A percentile compares a stretch with the other conserved stretches of the same genome.
These are phyloP conservation scores for Lepidium aucheri DNA, from an alignment of 345 rosid genomes.

Conservation along the genomic window DNA sequence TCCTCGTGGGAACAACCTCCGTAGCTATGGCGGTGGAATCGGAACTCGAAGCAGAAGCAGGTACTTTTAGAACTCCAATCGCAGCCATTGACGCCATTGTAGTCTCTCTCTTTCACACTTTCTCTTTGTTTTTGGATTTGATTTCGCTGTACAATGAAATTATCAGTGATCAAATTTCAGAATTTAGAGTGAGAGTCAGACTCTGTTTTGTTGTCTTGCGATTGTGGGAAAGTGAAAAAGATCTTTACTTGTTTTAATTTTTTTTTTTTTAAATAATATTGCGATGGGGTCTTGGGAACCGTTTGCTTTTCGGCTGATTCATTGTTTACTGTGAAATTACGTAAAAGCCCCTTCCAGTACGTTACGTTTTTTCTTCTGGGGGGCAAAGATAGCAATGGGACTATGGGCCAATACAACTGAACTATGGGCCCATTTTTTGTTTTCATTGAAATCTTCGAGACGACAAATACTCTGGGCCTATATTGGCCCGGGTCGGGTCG, in stretches of 20 bases:
- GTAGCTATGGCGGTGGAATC: neutral
- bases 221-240: neutral
- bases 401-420: too few relatives aligned
- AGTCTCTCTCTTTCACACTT: neutral
- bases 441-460: too few relatives aligned
- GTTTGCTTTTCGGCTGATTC: neutral
- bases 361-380: neutral
- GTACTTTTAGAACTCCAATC: constrained; percentile 29
- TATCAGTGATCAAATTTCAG: neutral
- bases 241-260: neutral
- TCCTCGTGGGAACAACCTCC: constrained; percentile 9
- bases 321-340: neutral
- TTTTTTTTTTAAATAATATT: neutral
- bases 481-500: too few relatives aligned
- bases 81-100: constrained; percentile 53
- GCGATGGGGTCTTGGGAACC: constrained; percentile 24
- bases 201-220: constrained; percentile 12
- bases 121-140: neutral
- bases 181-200: neutral
- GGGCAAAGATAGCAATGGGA: neutral
- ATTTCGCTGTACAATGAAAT: neutral
- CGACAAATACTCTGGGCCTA: too few relatives aligned
- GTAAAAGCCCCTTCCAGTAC: neutral
- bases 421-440: too few relatives aligned
- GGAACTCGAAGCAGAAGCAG: constrained; percentile 15